These are phyloP conservation scores for Hanseniaspora pseudoguilliermondii DNA, from an alignment of 805 yeast species.

Conservation along the genomic window DNA sequence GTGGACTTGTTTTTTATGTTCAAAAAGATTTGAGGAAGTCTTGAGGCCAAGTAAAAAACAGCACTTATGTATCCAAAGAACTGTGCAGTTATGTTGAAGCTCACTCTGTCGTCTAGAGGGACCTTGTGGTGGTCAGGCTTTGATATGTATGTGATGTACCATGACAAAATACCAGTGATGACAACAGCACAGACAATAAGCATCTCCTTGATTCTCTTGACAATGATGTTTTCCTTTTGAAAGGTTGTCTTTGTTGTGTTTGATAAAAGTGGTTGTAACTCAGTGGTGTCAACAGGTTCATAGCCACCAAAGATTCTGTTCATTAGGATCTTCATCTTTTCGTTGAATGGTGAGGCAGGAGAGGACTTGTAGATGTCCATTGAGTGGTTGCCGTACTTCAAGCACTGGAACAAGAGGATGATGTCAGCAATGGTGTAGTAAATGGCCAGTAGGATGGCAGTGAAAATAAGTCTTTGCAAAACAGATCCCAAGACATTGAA, in stretches of 20 bases:
- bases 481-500: constrained; percentile 88
- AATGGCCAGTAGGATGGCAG: constrained; percentile 84
- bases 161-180: constrained; percentile 72
- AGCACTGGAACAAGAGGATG: constrained; percentile 69
- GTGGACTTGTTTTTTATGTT: constrained; percentile 81
- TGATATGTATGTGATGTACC: constrained; percentile 50
- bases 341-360: constrained; percentile 69
- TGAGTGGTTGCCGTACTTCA: constrained; percentile 49
- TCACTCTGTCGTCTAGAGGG: constrained; percentile 33
- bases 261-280: constrained; percentile 20
- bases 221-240: constrained; percentile 17
- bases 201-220: constrained; percentile 21
- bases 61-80: constrained; percentile 75
- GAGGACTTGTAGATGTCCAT: constrained; percentile 64
- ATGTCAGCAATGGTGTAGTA: constrained; percentile 89
- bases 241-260: background rate
- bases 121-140: constrained; percentile 6
- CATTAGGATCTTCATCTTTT: constrained; percentile 8
- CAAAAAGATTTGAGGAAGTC: constrained; percentile 81
- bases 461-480: constrained; percentile 79
- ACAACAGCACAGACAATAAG: constrained; percentile 57
- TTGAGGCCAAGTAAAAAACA: constrained; percentile 63
- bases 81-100: constrained; percentile 70
- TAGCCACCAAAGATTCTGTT: constrained; percentile 7
- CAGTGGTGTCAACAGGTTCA: constrained; percentile 16